These are phyloP conservation scores for Apocynum venetum DNA, from an alignment of 257 asterid genomes.

Conservation along the genomic window DNA sequence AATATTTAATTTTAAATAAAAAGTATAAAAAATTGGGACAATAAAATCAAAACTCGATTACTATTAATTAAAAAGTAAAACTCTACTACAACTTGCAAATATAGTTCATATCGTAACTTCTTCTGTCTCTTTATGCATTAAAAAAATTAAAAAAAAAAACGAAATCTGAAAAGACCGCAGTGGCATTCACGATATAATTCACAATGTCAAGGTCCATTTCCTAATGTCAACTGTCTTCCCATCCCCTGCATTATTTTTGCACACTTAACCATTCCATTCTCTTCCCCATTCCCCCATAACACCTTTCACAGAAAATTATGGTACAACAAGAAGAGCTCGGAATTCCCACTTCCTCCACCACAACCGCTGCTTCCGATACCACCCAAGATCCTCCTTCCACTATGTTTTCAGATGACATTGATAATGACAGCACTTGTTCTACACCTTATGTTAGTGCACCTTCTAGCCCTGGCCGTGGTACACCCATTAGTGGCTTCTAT, in stretches of 20 bases:
- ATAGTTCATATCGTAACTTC: neutral
- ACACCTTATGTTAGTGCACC: slow-evolving; percentile 96
- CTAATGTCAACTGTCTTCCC: neutral
- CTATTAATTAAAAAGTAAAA: too few relatives aligned
- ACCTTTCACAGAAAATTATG: slow-evolving; percentile 37
- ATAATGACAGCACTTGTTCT: slow-evolving; percentile 68
- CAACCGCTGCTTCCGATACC: slow-evolving; percentile 1
- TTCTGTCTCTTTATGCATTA: neutral
- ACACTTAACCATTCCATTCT: slow-evolving; percentile 8
- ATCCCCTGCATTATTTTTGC: slow-evolving; percentile 19
- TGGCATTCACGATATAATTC: slow-evolving; percentile 38
- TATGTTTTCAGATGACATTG: slow-evolving; percentile 39
- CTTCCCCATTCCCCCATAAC: slow-evolving; percentile 3
- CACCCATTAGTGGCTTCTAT: slow-evolving; percentile 51
- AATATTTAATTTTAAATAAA: too few relatives aligned
- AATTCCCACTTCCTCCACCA: slow-evolving; percentile 24
- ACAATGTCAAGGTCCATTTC: slow-evolving; percentile 15
- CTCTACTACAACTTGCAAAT: too few relatives aligned
- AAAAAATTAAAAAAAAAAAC: too few relatives aligned
- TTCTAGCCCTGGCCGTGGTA: slow-evolving; percentile 69
- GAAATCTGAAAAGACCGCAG: slow-evolving; percentile 21
- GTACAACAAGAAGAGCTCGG: slow-evolving; percentile 27
- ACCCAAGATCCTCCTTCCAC: slow-evolving; percentile 13
- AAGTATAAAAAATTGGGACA: too few relatives aligned
- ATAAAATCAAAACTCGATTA: too few relatives aligned